A percentile compares a stretch with the other conserved stretches of the same genome.
Evolutionary conservation across 768 basidiomycete genomes (phyloP).

Genomic region (Mycena crocata): DNA sequence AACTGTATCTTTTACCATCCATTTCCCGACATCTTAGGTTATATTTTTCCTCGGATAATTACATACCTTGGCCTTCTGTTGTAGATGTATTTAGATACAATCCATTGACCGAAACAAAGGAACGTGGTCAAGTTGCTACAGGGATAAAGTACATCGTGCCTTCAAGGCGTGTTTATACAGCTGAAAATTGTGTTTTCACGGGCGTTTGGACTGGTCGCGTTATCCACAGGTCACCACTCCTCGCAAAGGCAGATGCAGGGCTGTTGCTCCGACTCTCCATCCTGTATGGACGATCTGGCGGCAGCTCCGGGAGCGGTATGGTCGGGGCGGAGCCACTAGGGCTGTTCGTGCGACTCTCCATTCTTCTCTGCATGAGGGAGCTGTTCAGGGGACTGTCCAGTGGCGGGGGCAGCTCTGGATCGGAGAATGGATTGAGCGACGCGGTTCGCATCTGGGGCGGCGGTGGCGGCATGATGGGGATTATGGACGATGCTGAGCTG

Average conservation of each 20-base stretch:
- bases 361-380: slow-evolving; percentile 31
- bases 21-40: slow-evolving; percentile 21
- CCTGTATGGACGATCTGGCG: not conserved
- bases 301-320: slow-evolving; percentile 30
- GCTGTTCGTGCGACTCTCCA: slow-evolving; percentile 21
- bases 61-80: slow-evolving; percentile 30
- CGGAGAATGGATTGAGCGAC: slow-evolving; percentile 25
- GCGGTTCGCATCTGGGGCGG: slow-evolving; percentile 25
- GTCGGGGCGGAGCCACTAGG: slow-evolving; percentile 11
- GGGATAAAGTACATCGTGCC: slow-evolving; percentile 3
- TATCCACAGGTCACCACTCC: slow-evolving; percentile 30
- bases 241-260: not conserved
- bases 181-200: slow-evolving; percentile 14
- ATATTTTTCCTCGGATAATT: slow-evolving; percentile 31
- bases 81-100: slow-evolving; percentile 37
- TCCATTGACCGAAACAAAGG: slow-evolving; percentile 24
- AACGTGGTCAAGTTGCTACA: slow-evolving; percentile 22
- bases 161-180: slow-evolving; percentile 19
- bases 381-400: slow-evolving; percentile 14
- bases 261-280: slow-evolving; percentile 20
- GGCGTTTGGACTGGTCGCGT: slow-evolving; percentile 22
- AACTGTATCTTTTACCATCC: slow-evolving; percentile 33
- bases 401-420: slow-evolving; percentile 1
- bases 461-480: slow-evolving; percentile 33
- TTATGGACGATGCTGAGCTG: slow-evolving; percentile 22